These are phyloP conservation scores for Talaromyces sp. DNA, from an alignment of 2,329 filamentous ascomycete genomes.

Conservation along the genomic window DNA sequence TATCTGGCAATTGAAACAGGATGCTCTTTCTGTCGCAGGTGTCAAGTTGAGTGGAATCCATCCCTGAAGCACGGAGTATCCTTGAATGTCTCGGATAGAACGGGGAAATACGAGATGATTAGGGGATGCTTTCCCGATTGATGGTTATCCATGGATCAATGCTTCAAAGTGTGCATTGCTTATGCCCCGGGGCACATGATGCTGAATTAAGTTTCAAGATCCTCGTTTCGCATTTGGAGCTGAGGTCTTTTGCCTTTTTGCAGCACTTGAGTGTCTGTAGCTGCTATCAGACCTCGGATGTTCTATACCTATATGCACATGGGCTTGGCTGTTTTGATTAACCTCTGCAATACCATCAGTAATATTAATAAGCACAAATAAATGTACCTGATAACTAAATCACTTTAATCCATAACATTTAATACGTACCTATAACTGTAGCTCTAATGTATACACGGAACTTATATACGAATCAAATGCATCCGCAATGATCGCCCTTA, in stretches of 20 bases:
- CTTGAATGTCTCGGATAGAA: background rate
- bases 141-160: background rate
- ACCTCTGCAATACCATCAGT: no score
- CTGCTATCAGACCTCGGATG: no score
- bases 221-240: no score
- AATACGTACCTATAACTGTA: background rate
- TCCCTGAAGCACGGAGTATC: background rate
- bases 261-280: no score
- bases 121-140: background rate
- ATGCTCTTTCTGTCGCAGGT: background rate
- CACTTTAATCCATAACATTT: background rate
- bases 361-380: no score
- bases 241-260: no score
- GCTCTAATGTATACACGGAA: background rate
- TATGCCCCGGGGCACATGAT: no score
- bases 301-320: no score
- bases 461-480: background rate
- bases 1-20: background rate
- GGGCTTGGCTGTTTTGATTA: no score
- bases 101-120: background rate
- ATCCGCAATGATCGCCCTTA: conserved; percentile 4
- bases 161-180: background rate
- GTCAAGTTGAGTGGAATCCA: background rate
- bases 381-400: background rate
- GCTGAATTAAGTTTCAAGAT: no score